These are phyloP conservation scores for Clonostachys rosea DNA, from an alignment of 2,329 filamentous ascomycete genomes.

Conservation along the genomic window DNA sequence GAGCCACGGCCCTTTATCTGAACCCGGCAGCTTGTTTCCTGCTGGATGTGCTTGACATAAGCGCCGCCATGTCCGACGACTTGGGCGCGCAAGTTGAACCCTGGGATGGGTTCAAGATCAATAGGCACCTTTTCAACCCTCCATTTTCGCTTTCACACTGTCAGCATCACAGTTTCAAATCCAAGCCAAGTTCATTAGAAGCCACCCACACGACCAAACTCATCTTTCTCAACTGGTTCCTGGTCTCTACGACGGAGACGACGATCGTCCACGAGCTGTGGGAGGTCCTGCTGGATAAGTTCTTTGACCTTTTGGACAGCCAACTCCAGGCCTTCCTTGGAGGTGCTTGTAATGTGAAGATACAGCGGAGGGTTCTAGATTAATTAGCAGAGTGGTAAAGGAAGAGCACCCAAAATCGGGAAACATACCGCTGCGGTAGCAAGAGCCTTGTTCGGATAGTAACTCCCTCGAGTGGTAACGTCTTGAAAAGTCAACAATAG, in stretches of 20 bases:
- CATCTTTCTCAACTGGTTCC: constrained; percentile 81
- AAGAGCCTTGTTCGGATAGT: constrained; percentile 97
- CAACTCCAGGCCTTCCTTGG: constrained; percentile 84
- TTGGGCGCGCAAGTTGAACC: constrained; percentile 94
- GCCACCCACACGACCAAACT: constrained; percentile 73
- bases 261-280: constrained; percentile 90
- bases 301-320: constrained; percentile 88
- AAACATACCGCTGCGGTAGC: constrained; percentile 79
- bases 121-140: constrained; percentile 94
- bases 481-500: constrained; percentile 65
- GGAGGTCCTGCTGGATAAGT: constrained; percentile 92
- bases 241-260: constrained; percentile 81
- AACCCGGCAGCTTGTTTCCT: constrained; percentile 90
- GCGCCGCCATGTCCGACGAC: constrained; percentile 92
- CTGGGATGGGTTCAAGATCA: constrained; percentile 81
- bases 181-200: neutral
- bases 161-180: neutral
- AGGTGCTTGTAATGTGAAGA: constrained; percentile 90
- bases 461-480: constrained; percentile 96
- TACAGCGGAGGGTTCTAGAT: constrained; percentile 84
- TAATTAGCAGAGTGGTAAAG: neutral
- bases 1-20: constrained; percentile 97
- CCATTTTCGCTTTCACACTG: constrained; percentile 78
- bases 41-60: constrained; percentile 97
- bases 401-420: neutral